Base-by-base conservation (phyloP, 352 stramenopile genomes). In the Globisporangium emineosum region DNA sequence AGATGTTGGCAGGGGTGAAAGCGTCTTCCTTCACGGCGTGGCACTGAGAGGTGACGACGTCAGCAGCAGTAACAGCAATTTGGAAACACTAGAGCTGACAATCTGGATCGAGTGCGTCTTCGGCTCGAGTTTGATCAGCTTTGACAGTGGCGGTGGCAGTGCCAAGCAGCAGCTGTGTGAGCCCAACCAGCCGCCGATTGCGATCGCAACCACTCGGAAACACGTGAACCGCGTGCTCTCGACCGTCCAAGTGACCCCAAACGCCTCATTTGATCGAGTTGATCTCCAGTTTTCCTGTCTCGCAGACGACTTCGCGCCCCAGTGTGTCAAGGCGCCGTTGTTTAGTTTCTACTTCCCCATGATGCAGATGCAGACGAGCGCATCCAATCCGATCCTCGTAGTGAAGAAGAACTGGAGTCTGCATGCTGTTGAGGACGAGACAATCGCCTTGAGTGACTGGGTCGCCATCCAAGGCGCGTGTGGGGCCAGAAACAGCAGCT, bases 161-260 rank as follows among this genome's bases (percentile, higher is more conserved):
- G 15, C 32, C 17, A 54, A 23, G 5, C 13, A 25, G 17, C 32
- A 57, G 29, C 43, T 52, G 5, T 64, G 62, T 17, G 54, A 50
- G 32, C 62, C 62, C 17, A n/a, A 51, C 9, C 40, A 68, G 15
- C 15, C 43, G 1, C 55, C 21, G 8, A 42, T 63, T 15, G 54
- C 3, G 17, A 27, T 68, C 30, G 0, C 29, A n/a, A 63, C 55
- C 2, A 63, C 62, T 30, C 43, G 29, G 19, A 53, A 47, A 12
- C 40, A 35, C 43, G 37, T 43, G 27, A 68, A 63, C 12, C 62
- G 62, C n/a, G 54, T 68, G 33, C 62, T 68, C 21, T 50, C 42
- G 23, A 53, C 43, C 19, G 27, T 64, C n/a, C 42, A 37, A 12
- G 47, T 63, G 23, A 17, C 45, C 19, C 47, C 56, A 15, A 63